phyloP scores from a whole-genome alignment of 2,329 filamentous ascomycete species.

The Hirsutella rhossiliensis region DNA sequence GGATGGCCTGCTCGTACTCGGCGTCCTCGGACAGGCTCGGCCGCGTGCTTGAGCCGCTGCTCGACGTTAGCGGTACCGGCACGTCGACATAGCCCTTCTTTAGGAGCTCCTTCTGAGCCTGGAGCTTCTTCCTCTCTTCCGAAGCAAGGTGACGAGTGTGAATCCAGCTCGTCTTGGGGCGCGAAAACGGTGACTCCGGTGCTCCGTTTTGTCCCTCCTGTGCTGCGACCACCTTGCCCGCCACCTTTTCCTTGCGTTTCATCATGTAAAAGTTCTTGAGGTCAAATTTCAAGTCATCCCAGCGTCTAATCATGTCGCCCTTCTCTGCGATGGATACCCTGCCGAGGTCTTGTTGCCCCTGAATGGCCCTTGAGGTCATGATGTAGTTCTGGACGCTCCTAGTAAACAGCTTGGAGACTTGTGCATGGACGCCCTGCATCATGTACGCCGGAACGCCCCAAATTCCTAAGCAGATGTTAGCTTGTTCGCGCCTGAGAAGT shows the following conservation, averaged over 20 bases:
- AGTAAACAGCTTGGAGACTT: constrained; percentile 59
- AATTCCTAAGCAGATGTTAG: constrained; percentile 28
- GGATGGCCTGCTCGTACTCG: constrained; percentile 63
- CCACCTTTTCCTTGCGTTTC: constrained; percentile 32
- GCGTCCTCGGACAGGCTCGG: constrained; percentile 27
- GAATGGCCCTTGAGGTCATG: constrained; percentile 60
- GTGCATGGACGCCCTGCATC: constrained; percentile 71
- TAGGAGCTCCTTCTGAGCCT: constrained; percentile 33
- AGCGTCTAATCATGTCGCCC: constrained; percentile 50
- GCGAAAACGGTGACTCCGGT: constrained; percentile 11
- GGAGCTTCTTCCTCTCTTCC: constrained; percentile 39
- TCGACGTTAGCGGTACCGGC: constrained; percentile 2
- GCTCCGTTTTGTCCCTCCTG: constrained; percentile 3
- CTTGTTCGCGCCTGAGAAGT: not conserved
- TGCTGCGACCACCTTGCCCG: constrained; percentile 17
- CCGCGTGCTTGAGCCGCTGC: constrained; percentile 5
- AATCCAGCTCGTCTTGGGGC: constrained; percentile 32
- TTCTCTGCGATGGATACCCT: constrained; percentile 44
- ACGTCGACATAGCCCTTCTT: constrained; percentile 15
- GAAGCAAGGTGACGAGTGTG: constrained; percentile 34
- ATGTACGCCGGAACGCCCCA: constrained; percentile 70
- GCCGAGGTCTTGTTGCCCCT: constrained; percentile 58
- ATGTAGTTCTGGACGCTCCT: constrained; percentile 69
- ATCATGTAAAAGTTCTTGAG: constrained; percentile 46
- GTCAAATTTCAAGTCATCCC: constrained; percentile 49